Base-by-base conservation (phyloP, 2,329 filamentous ascomycete genomes). In the Aspergillus chevalieri region DNA sequence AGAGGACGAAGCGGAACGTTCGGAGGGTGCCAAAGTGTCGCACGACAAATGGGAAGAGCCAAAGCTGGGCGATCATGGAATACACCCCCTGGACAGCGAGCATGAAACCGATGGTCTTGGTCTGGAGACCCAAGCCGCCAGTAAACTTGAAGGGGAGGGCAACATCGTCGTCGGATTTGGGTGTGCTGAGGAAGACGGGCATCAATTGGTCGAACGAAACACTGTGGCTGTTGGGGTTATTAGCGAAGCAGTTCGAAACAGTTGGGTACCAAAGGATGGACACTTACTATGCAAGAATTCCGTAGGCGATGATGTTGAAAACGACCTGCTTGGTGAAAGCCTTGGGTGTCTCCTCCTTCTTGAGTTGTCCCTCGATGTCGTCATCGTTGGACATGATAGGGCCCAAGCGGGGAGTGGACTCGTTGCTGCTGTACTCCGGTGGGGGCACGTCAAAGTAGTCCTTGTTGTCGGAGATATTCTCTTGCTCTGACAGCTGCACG, bases 181-280 rank as follows among this genome's bases (percentile, higher is more conserved):
- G 66, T 42, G 88, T 88, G 68, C 87, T 92, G 64, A 98, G 82
- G 59, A 98, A 89, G 2, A 96, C 87, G 0, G 93, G 92, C 59
- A 97, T 84, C 44, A 97, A 80, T 64, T 95, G 88, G 70, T 98
- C 93, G 60, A 95, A 93, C 0, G 91, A 94, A 71, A 98, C 96
- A 10, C 92, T 96, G 73, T 97, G 92, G 74, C 91, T 95, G 62
- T 38, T 53, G 28, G 10, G 42, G 44, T 62, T 65, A 63, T 61
- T 46, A 58, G 57, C 52, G 76, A 91, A 28, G 9, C 26, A 36
- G 21, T 39, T 39, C 6, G 24, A 28, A 17, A 28, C 14, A 14
- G 41, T 47, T 30, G 30, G 44, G 19, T 44, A 47, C 48, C 33
- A 52, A 49, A 43, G 21, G 26, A 42, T 36, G 42, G 26, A 28